A percentile compares a stretch with the other conserved stretches of the same genome.
Conservation (phyloP, 768 basidiomycete species). For the Amyloporia xantha region DNA sequence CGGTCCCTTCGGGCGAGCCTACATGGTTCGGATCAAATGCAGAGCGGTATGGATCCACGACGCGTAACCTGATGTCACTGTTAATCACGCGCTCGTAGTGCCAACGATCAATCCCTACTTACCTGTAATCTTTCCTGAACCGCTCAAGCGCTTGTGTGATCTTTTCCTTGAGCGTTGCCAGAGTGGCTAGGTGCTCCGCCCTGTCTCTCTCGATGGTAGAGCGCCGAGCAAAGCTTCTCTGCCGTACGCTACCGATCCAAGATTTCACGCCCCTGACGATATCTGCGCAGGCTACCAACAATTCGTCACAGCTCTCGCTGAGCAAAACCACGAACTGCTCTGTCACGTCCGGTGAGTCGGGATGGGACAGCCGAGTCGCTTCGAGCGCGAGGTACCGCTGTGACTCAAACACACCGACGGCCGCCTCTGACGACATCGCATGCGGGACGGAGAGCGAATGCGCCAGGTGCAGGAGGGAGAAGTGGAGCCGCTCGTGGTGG, state of each 20-base stretch:
- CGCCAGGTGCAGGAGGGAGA: constrained; percentile 21
- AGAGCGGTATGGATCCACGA: constrained; percentile 57
- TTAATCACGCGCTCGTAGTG: neutral
- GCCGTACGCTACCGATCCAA: constrained; percentile 43
- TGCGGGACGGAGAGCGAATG: constrained; percentile 13
- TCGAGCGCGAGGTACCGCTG: constrained; percentile 67
- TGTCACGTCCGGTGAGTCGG: constrained; percentile 37
- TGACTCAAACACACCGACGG: constrained; percentile 70
- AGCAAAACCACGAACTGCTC: constrained; percentile 39
- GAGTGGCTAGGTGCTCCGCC: constrained; percentile 29
- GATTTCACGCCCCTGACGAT: constrained; percentile 35
- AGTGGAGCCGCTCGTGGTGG: constrained; percentile 17
- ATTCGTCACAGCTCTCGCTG: constrained; percentile 44
- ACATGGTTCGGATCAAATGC: constrained; percentile 37
- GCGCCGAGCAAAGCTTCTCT: constrained; percentile 30
- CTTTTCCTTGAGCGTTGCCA: constrained; percentile 31
- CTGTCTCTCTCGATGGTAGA: constrained; percentile 26
- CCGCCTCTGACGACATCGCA: constrained; percentile 31
- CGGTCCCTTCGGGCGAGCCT: constrained; percentile 18
- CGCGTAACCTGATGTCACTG: constrained; percentile 28
- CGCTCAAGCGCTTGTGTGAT: constrained; percentile 33
- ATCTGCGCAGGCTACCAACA: constrained; percentile 38
- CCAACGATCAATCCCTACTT: too few relatives aligned
- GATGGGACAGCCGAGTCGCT: constrained; percentile 44
- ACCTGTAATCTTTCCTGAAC: constrained; percentile 52